These are phyloP conservation scores for Colletotrichum navitas DNA, from an alignment of 2,329 filamentous ascomycete species.

Conservation along the genomic window DNA sequence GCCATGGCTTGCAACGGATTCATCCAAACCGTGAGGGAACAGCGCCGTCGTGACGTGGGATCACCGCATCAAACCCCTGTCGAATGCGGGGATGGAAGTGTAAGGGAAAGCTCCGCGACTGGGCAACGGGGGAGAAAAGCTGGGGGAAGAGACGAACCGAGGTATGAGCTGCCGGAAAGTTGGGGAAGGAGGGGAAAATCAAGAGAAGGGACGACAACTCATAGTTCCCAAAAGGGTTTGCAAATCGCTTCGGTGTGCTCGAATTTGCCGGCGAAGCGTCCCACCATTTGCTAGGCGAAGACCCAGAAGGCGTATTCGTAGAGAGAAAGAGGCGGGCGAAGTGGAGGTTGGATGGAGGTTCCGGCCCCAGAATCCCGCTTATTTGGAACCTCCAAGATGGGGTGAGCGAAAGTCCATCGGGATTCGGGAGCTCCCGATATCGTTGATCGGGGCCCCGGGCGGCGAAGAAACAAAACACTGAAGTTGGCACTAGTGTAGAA, in stretches of 20 bases:
- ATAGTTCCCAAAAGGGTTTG: slow-evolving; percentile 28
- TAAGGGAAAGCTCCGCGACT: slow-evolving; percentile 19
- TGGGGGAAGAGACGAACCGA: slow-evolving; percentile 18
- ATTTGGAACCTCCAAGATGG: slow-evolving; percentile 4
- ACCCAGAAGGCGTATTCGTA: not conserved
- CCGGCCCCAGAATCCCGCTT: slow-evolving; percentile 19
- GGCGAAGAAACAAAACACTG: not conserved
- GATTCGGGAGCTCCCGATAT: not conserved
- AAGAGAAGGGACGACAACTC: slow-evolving; percentile 19
- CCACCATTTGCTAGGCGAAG: slow-evolving; percentile 1
- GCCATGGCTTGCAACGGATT: slow-evolving; percentile 14
- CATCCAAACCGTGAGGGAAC: slow-evolving; percentile 27
- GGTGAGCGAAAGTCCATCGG: not conserved
- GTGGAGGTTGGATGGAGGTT: not conserved
- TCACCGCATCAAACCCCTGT: slow-evolving; percentile 38
- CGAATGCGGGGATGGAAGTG: slow-evolving; percentile 28
- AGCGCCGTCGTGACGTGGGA: slow-evolving; percentile 28
- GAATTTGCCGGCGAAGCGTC: not conserved
- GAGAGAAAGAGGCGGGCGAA: not conserved
- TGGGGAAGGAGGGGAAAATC: not conserved
- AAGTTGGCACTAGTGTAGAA: not conserved
- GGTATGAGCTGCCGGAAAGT: not conserved
- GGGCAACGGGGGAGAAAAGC: slow-evolving; percentile 13
- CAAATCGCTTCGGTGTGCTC: slow-evolving; percentile 26
- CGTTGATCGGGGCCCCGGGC: not conserved